Evolutionary conservation across 495 filamentous ascomycete genomes (phyloP).

Genomic region (Cladorrhinum samala): DNA sequence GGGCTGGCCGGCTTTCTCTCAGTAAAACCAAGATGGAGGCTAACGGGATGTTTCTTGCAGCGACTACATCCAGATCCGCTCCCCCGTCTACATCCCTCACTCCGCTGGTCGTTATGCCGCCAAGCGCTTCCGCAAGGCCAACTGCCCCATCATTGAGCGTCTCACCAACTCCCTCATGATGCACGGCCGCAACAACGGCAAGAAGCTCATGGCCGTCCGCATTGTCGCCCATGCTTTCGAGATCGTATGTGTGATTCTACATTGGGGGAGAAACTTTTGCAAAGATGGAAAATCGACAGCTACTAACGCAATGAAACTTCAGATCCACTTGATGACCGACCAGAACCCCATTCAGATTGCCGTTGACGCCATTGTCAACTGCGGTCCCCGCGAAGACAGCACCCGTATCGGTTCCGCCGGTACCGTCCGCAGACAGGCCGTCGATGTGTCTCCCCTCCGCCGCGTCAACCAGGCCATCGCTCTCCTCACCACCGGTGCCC

Average conservation of each 20-base stretch:
- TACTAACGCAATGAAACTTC: constrained; percentile 10
- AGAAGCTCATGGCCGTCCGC: constrained; percentile 99
- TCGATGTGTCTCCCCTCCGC: constrained; percentile 98
- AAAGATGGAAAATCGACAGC: no score
- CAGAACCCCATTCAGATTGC: constrained; percentile 99
- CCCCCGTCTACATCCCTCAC: constrained; percentile 97
- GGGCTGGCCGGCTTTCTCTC: neutral
- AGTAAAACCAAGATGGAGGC: constrained; percentile 19
- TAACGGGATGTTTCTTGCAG: constrained; percentile 52
- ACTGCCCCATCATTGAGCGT: constrained; percentile 99
- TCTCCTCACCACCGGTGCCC: constrained; percentile 93
- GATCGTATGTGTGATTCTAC: constrained; percentile 88
- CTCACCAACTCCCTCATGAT: constrained; percentile 99
- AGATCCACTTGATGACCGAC: constrained; percentile 99
- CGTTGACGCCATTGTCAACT: constrained; percentile 99
- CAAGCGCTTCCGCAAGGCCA: constrained; percentile 99
- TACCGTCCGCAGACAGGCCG: constrained; percentile 99
- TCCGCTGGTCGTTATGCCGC: constrained; percentile 96
- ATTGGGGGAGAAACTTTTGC: no score
- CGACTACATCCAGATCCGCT: constrained; percentile 99
- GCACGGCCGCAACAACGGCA: constrained; percentile 99
- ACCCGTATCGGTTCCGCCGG: constrained; percentile 98
- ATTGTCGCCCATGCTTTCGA: constrained; percentile 99
- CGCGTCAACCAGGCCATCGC: constrained; percentile 99
- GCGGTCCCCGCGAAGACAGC: constrained; percentile 97